A percentile compares a stretch with the other conserved stretches of the same genome.
Conservation (phyloP, 768 basidiomycete species). For the Crucibulum laeve region DNA sequence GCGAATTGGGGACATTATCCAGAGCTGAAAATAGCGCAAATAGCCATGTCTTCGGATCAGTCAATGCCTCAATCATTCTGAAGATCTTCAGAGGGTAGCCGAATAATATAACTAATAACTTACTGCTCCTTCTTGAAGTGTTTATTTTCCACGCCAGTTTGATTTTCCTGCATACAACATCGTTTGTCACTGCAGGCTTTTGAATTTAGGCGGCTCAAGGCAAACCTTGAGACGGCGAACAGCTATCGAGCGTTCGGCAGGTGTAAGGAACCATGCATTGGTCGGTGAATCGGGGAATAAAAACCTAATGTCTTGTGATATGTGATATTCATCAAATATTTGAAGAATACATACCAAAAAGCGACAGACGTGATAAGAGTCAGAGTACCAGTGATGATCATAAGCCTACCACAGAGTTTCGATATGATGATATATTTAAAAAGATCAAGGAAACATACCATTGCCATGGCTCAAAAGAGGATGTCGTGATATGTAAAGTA, state of each 20-base stretch:
- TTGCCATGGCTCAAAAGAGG: slow-evolving; percentile 65
- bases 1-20: slow-evolving; percentile 60
- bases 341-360: slow-evolving; percentile 44
- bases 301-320: slow-evolving; percentile 34
- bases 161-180: slow-evolving; percentile 71
- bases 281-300: slow-evolving; percentile 75
- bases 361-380: slow-evolving; percentile 47
- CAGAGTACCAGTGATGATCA: slow-evolving; percentile 63
- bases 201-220: too few species aligned
- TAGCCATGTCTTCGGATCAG: slow-evolving; percentile 72
- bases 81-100: neutral
- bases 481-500: slow-evolving; percentile 53
- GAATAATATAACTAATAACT: slow-evolving; percentile 17
- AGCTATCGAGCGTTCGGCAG: too few species aligned
- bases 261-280: too few species aligned
- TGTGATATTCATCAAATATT: neutral
- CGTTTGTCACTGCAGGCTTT: too few species aligned
- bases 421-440: neutral
- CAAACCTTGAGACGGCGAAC: too few species aligned
- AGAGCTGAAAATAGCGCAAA: slow-evolving; percentile 66
- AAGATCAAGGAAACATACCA: slow-evolving; percentile 36
- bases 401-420: slow-evolving; percentile 37
- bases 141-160: slow-evolving; percentile 82
- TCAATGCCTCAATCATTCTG: slow-evolving; percentile 66
- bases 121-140: slow-evolving; percentile 78